Conservation (phyloP, 345 rosid species). For the Melastoma malabathricum region DNA sequence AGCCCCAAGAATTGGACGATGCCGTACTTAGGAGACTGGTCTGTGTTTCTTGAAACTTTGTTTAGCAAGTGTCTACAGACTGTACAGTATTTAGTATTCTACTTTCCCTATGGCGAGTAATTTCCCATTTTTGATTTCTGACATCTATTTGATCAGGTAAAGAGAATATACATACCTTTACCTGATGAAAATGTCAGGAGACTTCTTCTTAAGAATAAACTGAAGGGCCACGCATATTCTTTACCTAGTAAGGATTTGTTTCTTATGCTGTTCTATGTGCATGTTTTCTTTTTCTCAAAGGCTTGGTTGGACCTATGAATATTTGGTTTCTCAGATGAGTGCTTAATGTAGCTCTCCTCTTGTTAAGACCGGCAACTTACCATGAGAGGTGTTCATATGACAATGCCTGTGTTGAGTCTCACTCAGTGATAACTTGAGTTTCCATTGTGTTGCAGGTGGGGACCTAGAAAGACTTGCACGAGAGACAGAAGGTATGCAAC, state of each 20-base stretch:
- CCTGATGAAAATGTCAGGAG: conserved; percentile 70
- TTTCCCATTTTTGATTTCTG: no score
- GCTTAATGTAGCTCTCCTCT: background rate
- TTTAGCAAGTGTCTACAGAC: background rate
- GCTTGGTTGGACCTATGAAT: background rate
- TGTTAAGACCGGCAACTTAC: no score
- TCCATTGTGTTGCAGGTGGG: conserved; percentile 27
- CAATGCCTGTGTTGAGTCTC: no score
- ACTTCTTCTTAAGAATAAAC: conserved; percentile 54
- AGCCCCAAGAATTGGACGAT: conserved; percentile 96
- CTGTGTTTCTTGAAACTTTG: conserved; percentile 11
- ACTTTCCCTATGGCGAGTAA: no score
- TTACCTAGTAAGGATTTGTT: conserved; percentile 37
- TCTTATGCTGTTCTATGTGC: background rate
- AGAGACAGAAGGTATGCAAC: conserved; percentile 66
- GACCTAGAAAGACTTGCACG: conserved; percentile 70
- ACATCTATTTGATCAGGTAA: conserved; percentile 33
- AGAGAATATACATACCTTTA: conserved; percentile 82
- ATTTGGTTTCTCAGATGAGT: background rate
- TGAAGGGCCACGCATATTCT: conserved; percentile 73
- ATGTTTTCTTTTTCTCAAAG: no score
- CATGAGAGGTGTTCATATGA: no score
- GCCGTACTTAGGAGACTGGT: conserved; percentile 95
- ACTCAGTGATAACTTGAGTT: background rate
- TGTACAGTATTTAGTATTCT: background rate